phyloP scores from a whole-genome alignment of 768 basidiomycete species.

The Hygrophoropsis aurantiaca region DNA sequence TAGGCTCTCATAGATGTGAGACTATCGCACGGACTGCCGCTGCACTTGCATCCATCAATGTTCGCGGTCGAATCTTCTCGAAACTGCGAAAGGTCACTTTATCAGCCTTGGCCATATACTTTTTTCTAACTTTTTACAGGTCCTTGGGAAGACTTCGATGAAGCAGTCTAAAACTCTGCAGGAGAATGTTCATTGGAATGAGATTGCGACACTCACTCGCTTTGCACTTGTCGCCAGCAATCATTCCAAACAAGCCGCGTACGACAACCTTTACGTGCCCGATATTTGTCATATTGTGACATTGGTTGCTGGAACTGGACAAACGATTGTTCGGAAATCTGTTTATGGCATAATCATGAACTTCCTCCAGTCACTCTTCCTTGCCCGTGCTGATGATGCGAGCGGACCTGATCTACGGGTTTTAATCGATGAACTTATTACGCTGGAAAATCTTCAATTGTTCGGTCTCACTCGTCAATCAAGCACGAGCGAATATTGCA shows the following conservation, averaged over 20 bases:
- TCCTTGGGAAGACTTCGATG: conserved; percentile 69
- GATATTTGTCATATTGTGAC: conserved; percentile 81
- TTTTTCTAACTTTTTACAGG: conserved; percentile 36
- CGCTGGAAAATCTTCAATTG: conserved; percentile 55
- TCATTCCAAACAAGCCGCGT: conserved; percentile 58
- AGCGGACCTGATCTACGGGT: conserved; percentile 57
- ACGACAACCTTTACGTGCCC: conserved; percentile 78
- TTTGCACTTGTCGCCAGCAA: conserved; percentile 74
- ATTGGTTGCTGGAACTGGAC: conserved; percentile 74
- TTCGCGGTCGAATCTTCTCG: conserved; percentile 75
- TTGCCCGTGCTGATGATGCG: conserved; percentile 57
- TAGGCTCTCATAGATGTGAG: conserved; percentile 75
- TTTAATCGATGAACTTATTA: conserved; percentile 61
- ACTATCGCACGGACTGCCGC: conserved; percentile 72
- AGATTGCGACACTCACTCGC: conserved; percentile 77
- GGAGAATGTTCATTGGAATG: conserved; percentile 76
- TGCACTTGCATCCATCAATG: conserved; percentile 70
- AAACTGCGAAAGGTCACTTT: conserved; percentile 71
- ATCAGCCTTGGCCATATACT: not conserved
- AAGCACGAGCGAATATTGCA: conserved; percentile 67
- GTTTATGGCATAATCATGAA: conserved; percentile 83
- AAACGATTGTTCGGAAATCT: conserved; percentile 71
- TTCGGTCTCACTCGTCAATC: conserved; percentile 73
- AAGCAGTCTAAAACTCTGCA: conserved; percentile 61
- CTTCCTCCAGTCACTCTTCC: conserved; percentile 73